Evolutionary conservation across 2,329 filamentous ascomycete species (phyloP).

Genomic region (Scytalidium lignicola): DNA sequence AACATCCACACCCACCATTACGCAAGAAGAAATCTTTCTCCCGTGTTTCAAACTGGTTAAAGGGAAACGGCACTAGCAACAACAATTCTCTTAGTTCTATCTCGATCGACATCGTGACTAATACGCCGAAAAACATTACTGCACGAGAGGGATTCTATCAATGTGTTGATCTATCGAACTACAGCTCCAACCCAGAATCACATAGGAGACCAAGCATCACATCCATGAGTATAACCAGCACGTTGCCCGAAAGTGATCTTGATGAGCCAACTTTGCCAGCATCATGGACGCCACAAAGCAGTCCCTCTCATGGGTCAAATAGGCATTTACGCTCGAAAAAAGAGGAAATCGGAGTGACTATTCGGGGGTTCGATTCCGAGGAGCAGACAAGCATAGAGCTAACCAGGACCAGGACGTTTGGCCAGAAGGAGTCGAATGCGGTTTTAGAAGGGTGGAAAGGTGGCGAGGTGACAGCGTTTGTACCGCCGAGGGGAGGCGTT

Average conservation of each 20-base stretch:
- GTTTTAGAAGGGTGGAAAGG: conserved; percentile 35
- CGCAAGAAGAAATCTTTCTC: conserved; percentile 65
- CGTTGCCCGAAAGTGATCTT: conserved; percentile 38
- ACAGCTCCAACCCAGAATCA: conserved; percentile 3
- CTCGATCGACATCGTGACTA: conserved; percentile 48
- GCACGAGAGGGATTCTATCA: conserved; percentile 54
- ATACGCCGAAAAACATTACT: conserved; percentile 47
- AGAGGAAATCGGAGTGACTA: not conserved
- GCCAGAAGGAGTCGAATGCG: conserved; percentile 18
- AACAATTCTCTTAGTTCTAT: conserved; percentile 33
- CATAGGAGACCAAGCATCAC: conserved; percentile 37
- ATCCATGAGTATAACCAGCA: conserved; percentile 43
- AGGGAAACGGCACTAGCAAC: conserved; percentile 1
- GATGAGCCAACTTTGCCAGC: conserved; percentile 41
- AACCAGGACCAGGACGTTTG: conserved; percentile 17
- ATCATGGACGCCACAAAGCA: conserved; percentile 40
- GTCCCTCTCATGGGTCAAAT: not conserved
- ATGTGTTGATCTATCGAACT: conserved; percentile 35
- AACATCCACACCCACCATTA: conserved; percentile 46
- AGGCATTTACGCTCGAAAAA: not conserved
- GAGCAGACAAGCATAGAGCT: conserved; percentile 15
- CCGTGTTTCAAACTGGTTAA: conserved; percentile 53
- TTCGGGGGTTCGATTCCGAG: not conserved
- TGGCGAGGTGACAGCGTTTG: conserved; percentile 19
- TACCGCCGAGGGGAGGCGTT: conserved; percentile 32